Conservation (phyloP, 2,329 filamentous ascomycete genomes). For the Aureobasidium sp. region DNA sequence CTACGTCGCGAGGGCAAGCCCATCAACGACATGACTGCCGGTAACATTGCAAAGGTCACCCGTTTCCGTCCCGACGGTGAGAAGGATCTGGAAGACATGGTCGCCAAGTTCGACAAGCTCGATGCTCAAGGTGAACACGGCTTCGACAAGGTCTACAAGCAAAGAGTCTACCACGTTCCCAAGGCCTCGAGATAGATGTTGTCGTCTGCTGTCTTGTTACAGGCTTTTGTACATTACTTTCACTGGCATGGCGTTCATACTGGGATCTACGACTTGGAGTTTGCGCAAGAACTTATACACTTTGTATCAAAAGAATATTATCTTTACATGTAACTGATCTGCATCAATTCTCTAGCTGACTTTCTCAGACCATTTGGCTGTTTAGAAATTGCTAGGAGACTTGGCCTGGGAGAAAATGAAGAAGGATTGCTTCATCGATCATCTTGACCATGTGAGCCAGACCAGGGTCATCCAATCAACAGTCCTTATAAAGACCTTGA, state of each 20-base stretch:
- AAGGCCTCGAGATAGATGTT: conserved; percentile 8
- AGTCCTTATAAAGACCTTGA: background rate
- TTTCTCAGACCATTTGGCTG: background rate
- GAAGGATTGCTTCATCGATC: background rate
- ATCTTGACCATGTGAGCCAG: background rate
- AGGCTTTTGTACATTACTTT: background rate
- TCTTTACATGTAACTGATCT: background rate
- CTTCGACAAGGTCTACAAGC: conserved; percentile 29
- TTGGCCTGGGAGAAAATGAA: background rate
- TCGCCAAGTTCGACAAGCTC: conserved; percentile 37
- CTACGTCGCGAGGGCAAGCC: conserved; percentile 44
- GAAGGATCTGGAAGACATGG: conserved; percentile 57
- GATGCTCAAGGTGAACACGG: conserved; percentile 27
- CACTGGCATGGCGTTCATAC: conserved; percentile 5
- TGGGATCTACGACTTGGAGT: background rate
- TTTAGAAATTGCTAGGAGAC: background rate
- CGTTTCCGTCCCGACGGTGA: conserved; percentile 62
- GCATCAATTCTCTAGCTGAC: background rate
- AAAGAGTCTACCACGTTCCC: conserved; percentile 13
- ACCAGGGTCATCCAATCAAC: background rate
- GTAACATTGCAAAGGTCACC: conserved; percentile 80
- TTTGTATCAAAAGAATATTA: background rate
- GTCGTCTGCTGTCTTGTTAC: background rate
- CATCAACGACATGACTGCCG: conserved; percentile 63
- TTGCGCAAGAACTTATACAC: background rate